These are phyloP conservation scores for Triangularia verruculosa DNA, from an alignment of 2,329 filamentous ascomycete species.

Conservation along the genomic window DNA sequence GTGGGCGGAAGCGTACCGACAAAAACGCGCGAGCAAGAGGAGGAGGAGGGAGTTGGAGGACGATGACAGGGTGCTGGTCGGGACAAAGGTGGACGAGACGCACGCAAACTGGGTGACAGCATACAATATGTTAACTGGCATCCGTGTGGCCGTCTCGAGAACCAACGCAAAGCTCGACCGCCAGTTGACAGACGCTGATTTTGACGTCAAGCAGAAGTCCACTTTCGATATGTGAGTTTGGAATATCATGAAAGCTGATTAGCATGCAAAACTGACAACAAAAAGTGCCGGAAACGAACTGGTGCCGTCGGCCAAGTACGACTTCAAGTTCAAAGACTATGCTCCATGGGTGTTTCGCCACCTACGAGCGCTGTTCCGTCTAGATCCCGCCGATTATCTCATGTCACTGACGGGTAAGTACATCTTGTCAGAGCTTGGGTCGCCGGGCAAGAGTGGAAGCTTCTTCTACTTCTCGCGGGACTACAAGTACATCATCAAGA, in stretches of 20 bases:
- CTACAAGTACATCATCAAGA: conserved; percentile 99
- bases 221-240: conserved; percentile 88
- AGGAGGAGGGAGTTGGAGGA: conserved; percentile 82
- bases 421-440: conserved; percentile 93
- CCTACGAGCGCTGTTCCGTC: conserved; percentile 78
- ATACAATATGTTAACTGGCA: conserved; percentile 99
- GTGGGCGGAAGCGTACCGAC: conserved; percentile 89
- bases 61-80: conserved; percentile 90
- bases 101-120: conserved; percentile 97
- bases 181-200: conserved; percentile 85
- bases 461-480: conserved; percentile 99
- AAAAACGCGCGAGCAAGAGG: conserved; percentile 85
- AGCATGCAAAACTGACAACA: conserved; percentile 22
- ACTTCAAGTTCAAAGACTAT: conserved; percentile 99
- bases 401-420: conserved; percentile 99
- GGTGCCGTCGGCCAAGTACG: conserved; percentile 96
- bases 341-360: conserved; percentile 99
- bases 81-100: conserved; percentile 95
- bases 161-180: conserved; percentile 97
- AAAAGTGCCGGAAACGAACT: conserved; percentile 88
- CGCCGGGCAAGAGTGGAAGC: conserved; percentile 95
- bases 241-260: background rate
- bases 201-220: conserved; percentile 92
- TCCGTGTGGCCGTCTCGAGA: conserved; percentile 91
- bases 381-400: conserved; percentile 95